Base-by-base conservation (phyloP, 2,329 filamentous ascomycete species). In the Fusarium acutatum region DNA sequence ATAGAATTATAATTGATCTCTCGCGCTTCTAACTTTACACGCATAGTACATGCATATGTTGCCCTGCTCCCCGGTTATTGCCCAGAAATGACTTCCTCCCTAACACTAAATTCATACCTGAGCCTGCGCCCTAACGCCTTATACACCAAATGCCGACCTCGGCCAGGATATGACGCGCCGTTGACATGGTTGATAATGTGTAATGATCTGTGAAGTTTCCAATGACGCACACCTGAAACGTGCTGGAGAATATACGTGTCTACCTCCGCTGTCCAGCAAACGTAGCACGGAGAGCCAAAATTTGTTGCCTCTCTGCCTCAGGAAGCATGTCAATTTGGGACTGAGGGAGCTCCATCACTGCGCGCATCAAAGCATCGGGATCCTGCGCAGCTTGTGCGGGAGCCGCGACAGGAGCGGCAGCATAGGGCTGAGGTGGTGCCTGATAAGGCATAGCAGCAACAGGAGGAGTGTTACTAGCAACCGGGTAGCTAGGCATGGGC, bases 341-440 rank as follows among this genome's bases (percentile, higher is more conserved):
- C 78, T 94, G 92, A 6, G 94, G 90, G 84, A 98, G 90, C 60
- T 88, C 89, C 85, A 98, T 87, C 53, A 98, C 93, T 77, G 95
- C 93, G 72, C 93, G 89, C 81, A 97, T 91, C 60, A 97, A 87
- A 47, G 91, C 90, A 53, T 94, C 91, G 46, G 93, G 89, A 67
- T 93, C 90, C 46, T 88, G 86, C 4, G 80, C 79, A 14, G 84
- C 81, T 4, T 77, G 79, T 6, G 80, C 78, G 30, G 81, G 76
- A 9, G 81, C 77, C 1, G 80, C 72, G 8, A 78, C 75, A 11
- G 82, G 78, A 15, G 82, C 78, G 14, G 79, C 79, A 18, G 73
- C 80, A 60, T 86, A 87, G 24, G 76, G 70, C 13, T 82, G 82
- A 41, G 82, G 79, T 5, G 86, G 86, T 6, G 86, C 83, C 44